Conservation (phyloP, 202 grass and related monocot genomes). For the Elaeis oleifera region DNA sequence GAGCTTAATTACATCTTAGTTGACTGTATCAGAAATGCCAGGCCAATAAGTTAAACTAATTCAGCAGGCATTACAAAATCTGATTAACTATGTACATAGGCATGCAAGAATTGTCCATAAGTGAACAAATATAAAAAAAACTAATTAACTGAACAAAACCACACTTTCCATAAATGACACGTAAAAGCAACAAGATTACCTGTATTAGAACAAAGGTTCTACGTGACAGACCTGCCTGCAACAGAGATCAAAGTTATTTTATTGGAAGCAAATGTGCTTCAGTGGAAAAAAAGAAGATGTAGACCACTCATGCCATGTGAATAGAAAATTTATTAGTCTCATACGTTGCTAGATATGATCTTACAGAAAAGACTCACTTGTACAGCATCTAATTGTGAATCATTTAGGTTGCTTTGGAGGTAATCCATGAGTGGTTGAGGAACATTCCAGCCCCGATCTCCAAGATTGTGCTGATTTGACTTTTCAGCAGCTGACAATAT, state of each 20-base stretch:
- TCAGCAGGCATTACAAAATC: too few species aligned
- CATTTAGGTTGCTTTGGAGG: conserved; percentile 75
- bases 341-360: background rate
- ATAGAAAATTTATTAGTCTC: too few species aligned
- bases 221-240: conserved; percentile 87
- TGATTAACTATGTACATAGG: too few species aligned
- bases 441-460: conserved; percentile 72
- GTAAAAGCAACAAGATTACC: conserved; percentile 23
- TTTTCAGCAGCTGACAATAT: conserved; percentile 79
- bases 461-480: conserved; percentile 34
- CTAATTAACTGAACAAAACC: background rate
- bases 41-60: too few species aligned
- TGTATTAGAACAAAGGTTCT: conserved; percentile 97
- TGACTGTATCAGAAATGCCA: too few species aligned
- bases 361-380: conserved; percentile 47
- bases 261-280: conserved; percentile 17
- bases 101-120: too few species aligned
- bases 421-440: conserved; percentile 88
- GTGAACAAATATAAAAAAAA: background rate
- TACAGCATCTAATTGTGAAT: conserved; percentile 84
- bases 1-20: too few species aligned
- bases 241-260: conserved; percentile 24
- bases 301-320: too few species aligned
- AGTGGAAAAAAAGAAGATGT: too few species aligned
- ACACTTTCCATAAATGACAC: background rate